phyloP scores from a whole-genome alignment of 768 basidiomycete species.

The Stropharia rugosoannulata region DNA sequence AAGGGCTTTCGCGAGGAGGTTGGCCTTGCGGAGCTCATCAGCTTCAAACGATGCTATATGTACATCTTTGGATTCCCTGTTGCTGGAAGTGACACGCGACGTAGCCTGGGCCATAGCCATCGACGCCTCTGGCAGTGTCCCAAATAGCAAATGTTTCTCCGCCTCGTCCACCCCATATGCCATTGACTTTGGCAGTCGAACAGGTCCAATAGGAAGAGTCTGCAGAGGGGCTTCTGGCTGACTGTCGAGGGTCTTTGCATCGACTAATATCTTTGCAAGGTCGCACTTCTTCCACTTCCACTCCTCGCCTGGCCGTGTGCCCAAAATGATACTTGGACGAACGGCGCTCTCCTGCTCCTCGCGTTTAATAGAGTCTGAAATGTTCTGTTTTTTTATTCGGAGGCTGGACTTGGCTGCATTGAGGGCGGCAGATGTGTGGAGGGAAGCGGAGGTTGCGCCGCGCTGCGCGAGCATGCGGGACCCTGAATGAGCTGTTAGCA shows the following conservation, averaged over 20 bases:
- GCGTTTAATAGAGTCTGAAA: conserved; percentile 44
- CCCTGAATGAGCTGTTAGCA: conserved; percentile 10
- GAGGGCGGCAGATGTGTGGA: conserved; percentile 23
- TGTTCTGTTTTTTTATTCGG: conserved; percentile 29
- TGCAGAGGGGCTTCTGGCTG: conserved; percentile 21
- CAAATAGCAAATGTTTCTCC: conserved; percentile 66
- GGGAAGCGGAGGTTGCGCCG: conserved; percentile 15
- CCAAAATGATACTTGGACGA: conserved; percentile 71
- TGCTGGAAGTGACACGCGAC: background rate
- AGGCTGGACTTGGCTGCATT: conserved; percentile 13
- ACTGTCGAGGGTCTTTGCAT: conserved; percentile 44
- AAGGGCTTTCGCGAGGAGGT: conserved; percentile 62
- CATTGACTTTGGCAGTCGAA: conserved; percentile 50
- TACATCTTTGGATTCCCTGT: no score
- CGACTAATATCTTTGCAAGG: conserved; percentile 63
- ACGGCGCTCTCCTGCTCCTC: conserved; percentile 33
- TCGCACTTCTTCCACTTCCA: conserved; percentile 62
- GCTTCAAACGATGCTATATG: conserved; percentile 7
- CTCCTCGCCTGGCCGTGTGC: conserved; percentile 63
- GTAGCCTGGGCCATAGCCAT: conserved; percentile 1
- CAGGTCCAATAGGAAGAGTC: conserved; percentile 30
- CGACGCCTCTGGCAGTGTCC: conserved; percentile 59
- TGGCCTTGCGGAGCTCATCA: conserved; percentile 45
- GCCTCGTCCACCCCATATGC: conserved; percentile 65
- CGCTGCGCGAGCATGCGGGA: conserved; percentile 16